Percentiles rank a stretch among this genome's conserved stretches.
These are phyloP conservation scores for Sporothrix inflata DNA, from an alignment of 2,329 filamentous ascomycete species.

Conservation along the genomic window DNA sequence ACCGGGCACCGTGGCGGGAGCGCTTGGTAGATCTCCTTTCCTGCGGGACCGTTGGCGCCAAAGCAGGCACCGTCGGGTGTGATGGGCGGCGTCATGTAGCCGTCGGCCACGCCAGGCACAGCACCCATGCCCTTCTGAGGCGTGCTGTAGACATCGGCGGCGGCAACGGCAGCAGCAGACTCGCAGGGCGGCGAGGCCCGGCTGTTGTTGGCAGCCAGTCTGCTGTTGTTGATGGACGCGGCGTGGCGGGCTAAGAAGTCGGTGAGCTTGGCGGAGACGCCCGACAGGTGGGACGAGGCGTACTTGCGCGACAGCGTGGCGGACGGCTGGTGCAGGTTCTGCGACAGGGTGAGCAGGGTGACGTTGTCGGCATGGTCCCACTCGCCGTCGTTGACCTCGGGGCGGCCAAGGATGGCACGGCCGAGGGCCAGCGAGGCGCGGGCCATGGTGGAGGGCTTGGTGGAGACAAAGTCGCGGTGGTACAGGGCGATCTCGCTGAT, in stretches of 20 bases:
- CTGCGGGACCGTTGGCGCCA: slow-evolving; percentile 46
- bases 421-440: slow-evolving; percentile 83
- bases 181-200: slow-evolving; percentile 59
- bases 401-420: slow-evolving; percentile 79
- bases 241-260: slow-evolving; percentile 65
- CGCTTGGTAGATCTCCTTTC: slow-evolving; percentile 51
- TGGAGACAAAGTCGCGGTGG: slow-evolving; percentile 95
- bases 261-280: slow-evolving; percentile 58
- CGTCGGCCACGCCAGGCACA: slow-evolving; percentile 65
- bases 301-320: slow-evolving; percentile 63
- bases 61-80: slow-evolving; percentile 73
- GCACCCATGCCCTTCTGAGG: slow-evolving; percentile 75
- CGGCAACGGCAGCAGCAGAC: slow-evolving; percentile 48
- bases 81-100: slow-evolving; percentile 83
- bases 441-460: slow-evolving; percentile 87
- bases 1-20: slow-evolving; percentile 62
- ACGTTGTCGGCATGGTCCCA: slow-evolving; percentile 76
- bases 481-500: slow-evolving; percentile 94
- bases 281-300: slow-evolving; percentile 56
- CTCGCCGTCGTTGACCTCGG: slow-evolving; percentile 73
- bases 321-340: slow-evolving; percentile 62
- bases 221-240: slow-evolving; percentile 41
- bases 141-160: slow-evolving; percentile 71
- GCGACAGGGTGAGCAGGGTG: slow-evolving; percentile 63
- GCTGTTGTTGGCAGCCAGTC: slow-evolving; percentile 38